phyloP scores from a whole-genome alignment of 2,329 filamentous ascomycete genomes.

The Cyphellophora europaea region DNA sequence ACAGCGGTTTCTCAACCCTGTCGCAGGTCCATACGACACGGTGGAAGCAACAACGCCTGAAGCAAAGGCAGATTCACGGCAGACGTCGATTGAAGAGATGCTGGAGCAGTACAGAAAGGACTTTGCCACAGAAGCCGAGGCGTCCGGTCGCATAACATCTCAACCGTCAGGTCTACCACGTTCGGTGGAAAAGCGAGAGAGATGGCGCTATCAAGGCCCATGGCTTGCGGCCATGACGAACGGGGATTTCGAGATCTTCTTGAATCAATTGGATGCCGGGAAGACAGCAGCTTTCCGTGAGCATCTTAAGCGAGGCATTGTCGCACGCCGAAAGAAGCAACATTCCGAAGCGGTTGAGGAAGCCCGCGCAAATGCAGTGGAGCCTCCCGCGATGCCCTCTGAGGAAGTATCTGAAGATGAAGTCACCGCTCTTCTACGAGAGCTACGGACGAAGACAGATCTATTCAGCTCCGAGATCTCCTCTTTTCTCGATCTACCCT shows the following conservation, averaged over 20 bases:
- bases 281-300: constrained; percentile 20
- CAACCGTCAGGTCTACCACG: neutral
- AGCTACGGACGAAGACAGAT: constrained; percentile 30
- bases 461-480: constrained; percentile 44
- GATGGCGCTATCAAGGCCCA: constrained; percentile 52
- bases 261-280: constrained; percentile 30
- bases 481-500: constrained; percentile 47
- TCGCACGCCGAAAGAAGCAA: constrained; percentile 25
- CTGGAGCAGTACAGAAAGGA: constrained; percentile 7
- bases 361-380: constrained; percentile 25
- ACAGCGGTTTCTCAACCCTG: neutral
- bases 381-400: constrained; percentile 17
- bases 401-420: constrained; percentile 35
- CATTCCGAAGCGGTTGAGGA: constrained; percentile 31
- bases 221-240: constrained; percentile 48
- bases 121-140: constrained; percentile 1
- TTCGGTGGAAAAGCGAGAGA: constrained; percentile 3
- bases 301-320: constrained; percentile 25
- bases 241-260: constrained; percentile 44
- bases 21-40: neutral
- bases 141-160: constrained; percentile 1
- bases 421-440: constrained; percentile 35
- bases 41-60: neutral
- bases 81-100: constrained; percentile 10
- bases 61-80: neutral